Conservation (phyloP, 2,329 filamentous ascomycete species). For the Leptographium wingfieldii region DNA sequence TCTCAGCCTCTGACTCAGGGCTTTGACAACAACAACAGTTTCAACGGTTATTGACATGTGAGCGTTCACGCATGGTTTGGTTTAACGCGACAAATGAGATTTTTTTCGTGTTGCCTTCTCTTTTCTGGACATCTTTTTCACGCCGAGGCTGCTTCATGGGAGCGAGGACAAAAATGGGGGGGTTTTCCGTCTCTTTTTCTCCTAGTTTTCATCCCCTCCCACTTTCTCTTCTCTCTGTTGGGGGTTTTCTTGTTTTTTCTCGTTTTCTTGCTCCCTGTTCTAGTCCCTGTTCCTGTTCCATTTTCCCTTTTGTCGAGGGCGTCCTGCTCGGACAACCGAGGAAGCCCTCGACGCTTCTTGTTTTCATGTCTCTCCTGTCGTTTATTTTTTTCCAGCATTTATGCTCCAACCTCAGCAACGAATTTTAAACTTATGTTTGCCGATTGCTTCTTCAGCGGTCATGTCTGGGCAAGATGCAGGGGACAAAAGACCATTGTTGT, state of each 20-base stretch:
- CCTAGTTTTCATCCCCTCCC: not conserved
- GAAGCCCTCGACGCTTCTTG: not conserved
- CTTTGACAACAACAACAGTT: conserved; percentile 2
- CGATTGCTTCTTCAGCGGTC: not conserved
- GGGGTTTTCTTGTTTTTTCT: not conserved
- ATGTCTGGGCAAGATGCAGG: not conserved
- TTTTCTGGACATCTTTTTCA: conserved; percentile 2
- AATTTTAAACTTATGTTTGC: conserved; percentile 1
- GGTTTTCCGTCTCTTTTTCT: not conserved
- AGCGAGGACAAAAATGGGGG: not conserved
- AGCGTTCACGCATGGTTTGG: conserved; percentile 2
- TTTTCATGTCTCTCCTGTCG: not conserved
- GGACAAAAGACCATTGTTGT: not conserved
- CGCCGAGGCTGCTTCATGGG: not conserved
- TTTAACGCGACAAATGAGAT: conserved; percentile 3
- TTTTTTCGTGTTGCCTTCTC: not conserved
- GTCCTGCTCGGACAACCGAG: not conserved
- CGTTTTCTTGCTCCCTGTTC: not conserved
- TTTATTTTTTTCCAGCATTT: not conserved
- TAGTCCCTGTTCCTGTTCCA: not conserved
- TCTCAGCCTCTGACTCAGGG: not conserved
- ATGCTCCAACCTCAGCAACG: not conserved
- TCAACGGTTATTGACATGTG: conserved; percentile 1
- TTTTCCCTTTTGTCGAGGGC: not conserved
- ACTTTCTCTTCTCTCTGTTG: not conserved